Evolutionary conservation across 495 filamentous ascomycete genomes (phyloP), one percentile per base, ranked within the genome.

Genomic region (Aspergillus ellipticus): DNA sequence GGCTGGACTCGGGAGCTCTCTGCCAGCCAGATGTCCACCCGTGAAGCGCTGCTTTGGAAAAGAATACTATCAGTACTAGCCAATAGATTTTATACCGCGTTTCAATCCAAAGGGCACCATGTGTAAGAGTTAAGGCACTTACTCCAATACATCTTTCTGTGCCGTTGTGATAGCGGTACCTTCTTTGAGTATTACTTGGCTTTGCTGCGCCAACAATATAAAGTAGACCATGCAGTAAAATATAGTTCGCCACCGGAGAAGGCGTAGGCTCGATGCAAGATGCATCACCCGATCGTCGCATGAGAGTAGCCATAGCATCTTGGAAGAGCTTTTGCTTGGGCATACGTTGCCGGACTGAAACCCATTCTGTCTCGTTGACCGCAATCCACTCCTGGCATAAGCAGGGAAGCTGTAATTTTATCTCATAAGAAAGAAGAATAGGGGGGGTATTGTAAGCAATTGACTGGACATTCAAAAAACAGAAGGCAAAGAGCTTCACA

Each of bases 191-290:
- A n/a, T n/a, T n/a, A n/a, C n/a, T n/a, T n/a, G n/a, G n/a, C n/a
- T n/a, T n/a, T n/a, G n/a, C n/a, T n/a, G n/a, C n/a, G n/a, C n/a
- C n/a, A n/a, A n/a, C n/a, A n/a, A n/a, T n/a, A n/a, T 87, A 83
- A 4, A 85, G 72, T 29, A 87, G 62, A 8, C 78, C 83, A 55
- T 84, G 79, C 20, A 87, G 78, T 16, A 86, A 75, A 8, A 82
- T 71, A 51, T 85, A 85, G 56, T 81, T 83, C 28, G 81, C 83
- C 2, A 85, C 62, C 0, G 82, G 79, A 0, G 83, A 84, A 11
- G 64, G 60, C 1, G 58, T 48, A 1, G 55, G 39, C 8, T 56
- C 45, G n/a, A 17, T 16, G 5, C 51, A 51, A 8, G 11, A 31
- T 0, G 54, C 16, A 1, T 13, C 37, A 2, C 24, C 22, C 4